A percentile compares a stretch with the other conserved stretches of the same genome.
These are phyloP conservation scores for Paramecium tetraurelia DNA, from an alignment of 73 alveolate genomes.

Conservation along the genomic window DNA sequence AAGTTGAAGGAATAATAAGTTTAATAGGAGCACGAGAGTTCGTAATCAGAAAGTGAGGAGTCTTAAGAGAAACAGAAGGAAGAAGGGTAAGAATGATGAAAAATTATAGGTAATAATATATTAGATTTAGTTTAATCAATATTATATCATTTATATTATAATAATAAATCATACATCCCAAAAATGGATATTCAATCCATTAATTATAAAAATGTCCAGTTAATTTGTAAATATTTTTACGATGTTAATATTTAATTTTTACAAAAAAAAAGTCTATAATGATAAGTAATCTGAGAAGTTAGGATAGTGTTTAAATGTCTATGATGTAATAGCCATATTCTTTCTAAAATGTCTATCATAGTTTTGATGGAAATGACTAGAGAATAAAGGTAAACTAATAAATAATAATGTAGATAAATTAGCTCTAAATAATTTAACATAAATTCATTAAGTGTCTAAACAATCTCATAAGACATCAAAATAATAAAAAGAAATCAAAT, in stretches of 20 bases:
- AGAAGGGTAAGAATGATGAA: conserved; percentile 32
- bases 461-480: neutral
- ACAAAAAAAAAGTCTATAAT: neutral
- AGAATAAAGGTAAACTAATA: neutral
- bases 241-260: neutral
- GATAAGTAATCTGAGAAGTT: neutral
- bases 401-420: neutral
- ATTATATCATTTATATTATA: neutral
- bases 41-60: neutral
- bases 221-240: neutral
- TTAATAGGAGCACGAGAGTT: neutral
- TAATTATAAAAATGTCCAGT: neutral
- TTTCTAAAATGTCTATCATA: neutral
- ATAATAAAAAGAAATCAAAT: neutral
- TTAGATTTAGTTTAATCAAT: neutral
- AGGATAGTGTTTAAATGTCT: neutral
- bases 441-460: neutral
- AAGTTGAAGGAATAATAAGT: neutral
- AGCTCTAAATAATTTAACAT: neutral
- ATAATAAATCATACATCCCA: neutral
- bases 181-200: neutral
- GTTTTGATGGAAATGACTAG: conserved; percentile 9
- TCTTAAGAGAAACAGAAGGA: neutral
- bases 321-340: neutral
- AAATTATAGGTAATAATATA: neutral